phyloP scores from a whole-genome alignment of 495 filamentous ascomycete genomes.

The Pseudevernia furfuracea region DNA sequence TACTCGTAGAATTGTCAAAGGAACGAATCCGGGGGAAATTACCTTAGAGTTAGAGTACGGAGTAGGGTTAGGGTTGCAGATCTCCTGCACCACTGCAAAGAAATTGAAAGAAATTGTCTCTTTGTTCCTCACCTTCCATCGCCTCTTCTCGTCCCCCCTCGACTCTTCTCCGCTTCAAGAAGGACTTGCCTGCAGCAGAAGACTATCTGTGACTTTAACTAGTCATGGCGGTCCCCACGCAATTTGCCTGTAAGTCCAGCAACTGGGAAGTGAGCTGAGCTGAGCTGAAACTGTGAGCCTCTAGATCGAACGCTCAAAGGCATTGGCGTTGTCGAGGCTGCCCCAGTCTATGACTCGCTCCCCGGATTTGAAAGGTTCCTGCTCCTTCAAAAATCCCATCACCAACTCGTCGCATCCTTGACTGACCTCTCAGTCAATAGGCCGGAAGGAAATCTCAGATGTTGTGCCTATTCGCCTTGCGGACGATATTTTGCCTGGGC shows the following conservation, averaged over 20 bases:
- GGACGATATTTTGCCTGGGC: constrained; percentile 95
- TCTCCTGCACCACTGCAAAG: background rate
- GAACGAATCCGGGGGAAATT: background rate
- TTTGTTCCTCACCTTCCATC: background rate
- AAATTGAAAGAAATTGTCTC: background rate
- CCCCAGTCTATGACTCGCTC: constrained; percentile 76
- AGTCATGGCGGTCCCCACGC: constrained; percentile 83
- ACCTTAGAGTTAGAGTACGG: too few relatives aligned
- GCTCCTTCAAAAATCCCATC: background rate
- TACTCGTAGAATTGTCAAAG: too few relatives aligned
- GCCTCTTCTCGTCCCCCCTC: background rate
- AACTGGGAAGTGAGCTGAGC: too few relatives aligned
- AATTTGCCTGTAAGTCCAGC: constrained; percentile 68
- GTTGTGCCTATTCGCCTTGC: constrained; percentile 87
- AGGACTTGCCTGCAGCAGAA: background rate
- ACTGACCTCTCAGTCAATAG: constrained; percentile 35
- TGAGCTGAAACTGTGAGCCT: background rate
- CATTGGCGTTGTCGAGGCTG: constrained; percentile 86
- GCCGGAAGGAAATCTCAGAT: constrained; percentile 90
- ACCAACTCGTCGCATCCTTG: constrained; percentile 19
- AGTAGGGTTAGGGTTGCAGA: background rate
- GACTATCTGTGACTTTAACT: constrained; percentile 63
- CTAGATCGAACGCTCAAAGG: constrained; percentile 86
- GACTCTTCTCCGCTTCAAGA: background rate
- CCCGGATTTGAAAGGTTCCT: constrained; percentile 67